Conservation (phyloP, 495 filamentous ascomycete genomes). For the Aspergillus homomorphus region DNA sequence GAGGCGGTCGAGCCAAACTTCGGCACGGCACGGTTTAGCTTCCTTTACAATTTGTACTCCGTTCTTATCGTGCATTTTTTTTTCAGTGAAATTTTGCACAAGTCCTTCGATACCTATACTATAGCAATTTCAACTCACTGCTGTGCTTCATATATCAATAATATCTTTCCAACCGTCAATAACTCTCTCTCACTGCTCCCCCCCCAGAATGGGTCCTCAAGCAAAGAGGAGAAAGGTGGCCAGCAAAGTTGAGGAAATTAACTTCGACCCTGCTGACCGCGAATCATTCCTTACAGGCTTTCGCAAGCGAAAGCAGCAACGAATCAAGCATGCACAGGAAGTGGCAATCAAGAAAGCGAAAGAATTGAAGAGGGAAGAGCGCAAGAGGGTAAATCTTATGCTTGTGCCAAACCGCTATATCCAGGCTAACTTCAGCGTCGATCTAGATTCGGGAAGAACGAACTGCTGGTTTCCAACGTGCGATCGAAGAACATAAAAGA, state of each 20-base stretch:
- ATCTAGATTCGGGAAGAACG: slow-evolving; percentile 74
- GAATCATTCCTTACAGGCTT: slow-evolving; percentile 91
- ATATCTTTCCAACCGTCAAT: neutral
- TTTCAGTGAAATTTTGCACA: neutral
- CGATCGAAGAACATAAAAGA: slow-evolving; percentile 68
- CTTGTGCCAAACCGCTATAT: neutral
- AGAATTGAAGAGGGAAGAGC: slow-evolving; percentile 65
- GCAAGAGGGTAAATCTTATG: slow-evolving; percentile 62
- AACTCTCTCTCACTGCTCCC: neutral
- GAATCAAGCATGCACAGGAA: slow-evolving; percentile 79
- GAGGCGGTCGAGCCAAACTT: slow-evolving; percentile 27
- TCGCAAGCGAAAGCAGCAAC: slow-evolving; percentile 86
- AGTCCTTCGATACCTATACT: neutral
- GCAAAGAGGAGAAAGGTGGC: slow-evolving; percentile 62
- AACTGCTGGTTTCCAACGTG: slow-evolving; percentile 71
- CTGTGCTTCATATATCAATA: slow-evolving; percentile 1
- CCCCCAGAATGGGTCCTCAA: slow-evolving; percentile 44
- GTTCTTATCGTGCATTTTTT: slow-evolving; percentile 12
- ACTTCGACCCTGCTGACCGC: slow-evolving; percentile 73
- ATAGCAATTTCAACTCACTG: neutral
- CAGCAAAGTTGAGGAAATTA: slow-evolving; percentile 70
- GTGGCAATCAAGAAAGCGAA: slow-evolving; percentile 67
- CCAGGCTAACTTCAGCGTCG: slow-evolving; percentile 12
- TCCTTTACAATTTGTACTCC: slow-evolving; percentile 1
- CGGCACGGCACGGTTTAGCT: slow-evolving; percentile 17